These are phyloP conservation scores for Neofusicoccum sp. DNA, from an alignment of 2,329 filamentous ascomycete species.

Conservation along the genomic window DNA sequence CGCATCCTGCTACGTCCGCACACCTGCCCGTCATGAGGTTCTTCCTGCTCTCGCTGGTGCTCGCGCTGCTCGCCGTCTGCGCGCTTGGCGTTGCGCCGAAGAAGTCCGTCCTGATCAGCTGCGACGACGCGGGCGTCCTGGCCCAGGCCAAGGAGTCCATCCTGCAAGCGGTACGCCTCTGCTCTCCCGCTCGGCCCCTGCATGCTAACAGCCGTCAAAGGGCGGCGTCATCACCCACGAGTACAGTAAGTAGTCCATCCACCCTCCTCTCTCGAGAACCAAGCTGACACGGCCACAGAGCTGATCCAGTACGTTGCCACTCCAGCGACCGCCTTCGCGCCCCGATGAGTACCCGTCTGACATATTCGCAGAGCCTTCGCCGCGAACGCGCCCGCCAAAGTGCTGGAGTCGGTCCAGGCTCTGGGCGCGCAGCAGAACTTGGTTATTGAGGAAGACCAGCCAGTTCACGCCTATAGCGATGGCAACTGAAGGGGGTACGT, in stretches of 20 bases:
- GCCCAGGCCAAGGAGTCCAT: slow-evolving; percentile 71
- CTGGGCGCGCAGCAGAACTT: slow-evolving; percentile 57
- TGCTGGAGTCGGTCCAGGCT: slow-evolving; percentile 64
- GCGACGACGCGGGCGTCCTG: slow-evolving; percentile 66
- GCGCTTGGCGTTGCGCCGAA: slow-evolving; percentile 60
- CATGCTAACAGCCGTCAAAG: slow-evolving; percentile 29
- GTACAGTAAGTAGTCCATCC: slow-evolving; percentile 60
- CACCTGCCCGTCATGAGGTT: slow-evolving; percentile 60
- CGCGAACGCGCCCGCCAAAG: slow-evolving; percentile 67
- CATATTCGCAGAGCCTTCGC: slow-evolving; percentile 66
- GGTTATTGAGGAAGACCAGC: slow-evolving; percentile 73
- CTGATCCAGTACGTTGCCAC: slow-evolving; percentile 41
- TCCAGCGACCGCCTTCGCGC: slow-evolving; percentile 28
- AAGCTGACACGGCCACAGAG: slow-evolving; percentile 30
- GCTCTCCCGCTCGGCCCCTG: not conserved
- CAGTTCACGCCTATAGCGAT: slow-evolving; percentile 46
- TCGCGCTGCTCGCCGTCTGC: slow-evolving; percentile 58
- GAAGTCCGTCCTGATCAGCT: slow-evolving; percentile 77
- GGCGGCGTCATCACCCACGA: slow-evolving; percentile 77
- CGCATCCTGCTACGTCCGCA: not conserved
- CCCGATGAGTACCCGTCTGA: not conserved
- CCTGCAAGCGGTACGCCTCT: slow-evolving; percentile 55
- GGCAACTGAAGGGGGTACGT: not conserved
- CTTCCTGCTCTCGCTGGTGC: slow-evolving; percentile 55
- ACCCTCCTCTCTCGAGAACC: not conserved